A percentile compares a stretch with the other conserved stretches of the same genome.
Evolutionary conservation across 441 rosid species (phyloP).

Genomic region (Mallotus japonicus): DNA sequence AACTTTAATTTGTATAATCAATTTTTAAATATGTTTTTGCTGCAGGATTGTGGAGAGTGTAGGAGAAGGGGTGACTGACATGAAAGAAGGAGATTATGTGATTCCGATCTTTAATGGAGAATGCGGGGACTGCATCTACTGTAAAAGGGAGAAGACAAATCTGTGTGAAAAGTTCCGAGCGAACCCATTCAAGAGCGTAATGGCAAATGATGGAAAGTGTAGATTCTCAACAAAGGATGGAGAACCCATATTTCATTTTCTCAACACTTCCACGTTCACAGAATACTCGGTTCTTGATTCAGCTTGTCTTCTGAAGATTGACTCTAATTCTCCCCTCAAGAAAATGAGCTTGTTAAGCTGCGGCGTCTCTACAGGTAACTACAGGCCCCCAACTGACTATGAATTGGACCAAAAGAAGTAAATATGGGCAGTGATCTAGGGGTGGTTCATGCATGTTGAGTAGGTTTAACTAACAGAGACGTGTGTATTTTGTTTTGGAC

Average conservation of each 20-base stretch:
- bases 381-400: neutral
- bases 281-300: conserved; percentile 48
- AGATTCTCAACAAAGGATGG: conserved; percentile 39
- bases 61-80: conserved; percentile 38
- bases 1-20: too few relatives aligned
- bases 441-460: neutral
- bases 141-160: conserved; percentile 32
- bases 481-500: neutral
- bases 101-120: conserved; percentile 47
- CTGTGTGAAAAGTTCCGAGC: conserved; percentile 32
- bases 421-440: neutral
- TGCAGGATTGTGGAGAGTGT: conserved; percentile 43
- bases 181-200: conserved; percentile 34
- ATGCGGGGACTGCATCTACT: conserved; percentile 37
- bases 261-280: conserved; percentile 48
- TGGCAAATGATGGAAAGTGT: conserved; percentile 37
- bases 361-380: conserved; percentile 45
- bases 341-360: conserved; percentile 46
- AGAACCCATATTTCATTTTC: conserved; percentile 41
- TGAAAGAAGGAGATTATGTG: conserved; percentile 44
- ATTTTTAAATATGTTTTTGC: neutral
- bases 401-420: neutral
- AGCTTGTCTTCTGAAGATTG: conserved; percentile 39
- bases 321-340: conserved; percentile 32
- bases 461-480: neutral